These are phyloP conservation scores for Spencermartinsiella ligniputridi DNA, from an alignment of 1,139 yeast species.

Conservation along the genomic window DNA sequence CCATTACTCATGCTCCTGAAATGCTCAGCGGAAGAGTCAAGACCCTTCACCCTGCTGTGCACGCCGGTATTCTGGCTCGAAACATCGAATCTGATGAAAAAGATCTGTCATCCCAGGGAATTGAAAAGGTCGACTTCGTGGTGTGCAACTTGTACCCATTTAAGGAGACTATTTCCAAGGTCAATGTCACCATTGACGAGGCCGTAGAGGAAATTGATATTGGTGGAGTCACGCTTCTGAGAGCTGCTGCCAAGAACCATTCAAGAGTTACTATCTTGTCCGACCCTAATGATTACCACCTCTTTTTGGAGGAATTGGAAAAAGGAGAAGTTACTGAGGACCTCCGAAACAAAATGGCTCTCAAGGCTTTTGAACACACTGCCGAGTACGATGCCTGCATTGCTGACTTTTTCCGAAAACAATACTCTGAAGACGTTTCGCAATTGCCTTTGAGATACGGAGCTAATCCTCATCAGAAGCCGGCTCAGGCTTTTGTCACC, in stretches of 20 bases:
- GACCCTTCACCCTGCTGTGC: slow-evolving; percentile 97
- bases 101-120: slow-evolving; percentile 81
- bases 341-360: slow-evolving; percentile 77
- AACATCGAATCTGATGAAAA: slow-evolving; percentile 83
- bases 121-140: slow-evolving; percentile 92
- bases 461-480: slow-evolving; percentile 98
- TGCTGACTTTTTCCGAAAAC: slow-evolving; percentile 95
- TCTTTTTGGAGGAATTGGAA: slow-evolving; percentile 77
- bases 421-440: slow-evolving; percentile 82
- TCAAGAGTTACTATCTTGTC: slow-evolving; percentile 90
- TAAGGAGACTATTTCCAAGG: slow-evolving; percentile 94
- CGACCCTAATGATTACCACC: slow-evolving; percentile 90
- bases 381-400: slow-evolving; percentile 96
- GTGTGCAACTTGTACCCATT: slow-evolving; percentile 97
- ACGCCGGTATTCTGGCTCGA: slow-evolving; percentile 96
- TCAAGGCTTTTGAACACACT: slow-evolving; percentile 97
- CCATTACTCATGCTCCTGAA: slow-evolving; percentile 97
- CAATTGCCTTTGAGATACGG: slow-evolving; percentile 96
- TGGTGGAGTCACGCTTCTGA: slow-evolving; percentile 94
- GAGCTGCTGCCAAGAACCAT: slow-evolving; percentile 99
- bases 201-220: slow-evolving; percentile 98
- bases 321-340: slow-evolving; percentile 69
- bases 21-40: slow-evolving; percentile 98
- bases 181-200: slow-evolving; percentile 91
- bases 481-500: slow-evolving; percentile 92